phyloP scores from a whole-genome alignment of 176 grass and related monocot genomes.

The Aegilops longissima region DNA sequence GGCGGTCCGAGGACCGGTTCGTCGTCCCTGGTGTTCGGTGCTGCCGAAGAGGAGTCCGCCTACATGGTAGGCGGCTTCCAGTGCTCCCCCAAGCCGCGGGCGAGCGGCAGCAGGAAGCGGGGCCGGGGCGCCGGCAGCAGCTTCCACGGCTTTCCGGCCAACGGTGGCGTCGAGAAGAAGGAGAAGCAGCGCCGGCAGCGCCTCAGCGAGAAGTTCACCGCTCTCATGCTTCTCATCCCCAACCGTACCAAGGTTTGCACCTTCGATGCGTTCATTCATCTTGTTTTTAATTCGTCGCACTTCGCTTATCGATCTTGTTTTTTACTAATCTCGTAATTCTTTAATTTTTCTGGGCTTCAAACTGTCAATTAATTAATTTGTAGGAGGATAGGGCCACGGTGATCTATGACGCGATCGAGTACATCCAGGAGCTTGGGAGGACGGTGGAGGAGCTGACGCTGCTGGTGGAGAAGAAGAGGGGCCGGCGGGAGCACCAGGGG shows the following conservation, averaged over 20 bases:
- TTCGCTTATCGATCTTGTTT: neutral
- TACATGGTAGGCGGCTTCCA: conserved; percentile 35
- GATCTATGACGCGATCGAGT: conserved; percentile 70
- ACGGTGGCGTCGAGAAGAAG: conserved; percentile 60
- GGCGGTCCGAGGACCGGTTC: conserved; percentile 17
- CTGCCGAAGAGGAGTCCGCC: conserved; percentile 30
- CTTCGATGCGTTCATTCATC: no score
- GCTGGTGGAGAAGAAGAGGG: conserved; percentile 65
- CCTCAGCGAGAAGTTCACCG: conserved; percentile 60
- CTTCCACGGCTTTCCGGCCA: conserved; percentile 13
- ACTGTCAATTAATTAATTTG: neutral
- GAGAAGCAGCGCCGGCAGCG: conserved; percentile 81
- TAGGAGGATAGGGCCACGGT: conserved; percentile 71
- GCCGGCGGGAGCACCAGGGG: conserved; percentile 38
- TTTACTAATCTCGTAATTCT: neutral
- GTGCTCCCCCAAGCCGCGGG: conserved; percentile 23
- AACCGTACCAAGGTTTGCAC: conserved; percentile 60
- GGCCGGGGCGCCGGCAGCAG: conserved; percentile 11
- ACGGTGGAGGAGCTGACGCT: conserved; percentile 70
- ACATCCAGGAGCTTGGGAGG: conserved; percentile 75
- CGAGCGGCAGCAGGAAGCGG: conserved; percentile 44
- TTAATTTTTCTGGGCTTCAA: neutral
- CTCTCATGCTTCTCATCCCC: conserved; percentile 68
- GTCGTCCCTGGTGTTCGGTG: conserved; percentile 48
- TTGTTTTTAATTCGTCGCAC: neutral